A percentile compares a stretch with the other conserved stretches of the same genome.
Evolutionary conservation across 2,329 filamentous ascomycete genomes (phyloP).

Genomic region (Aspergillus neoniger): DNA sequence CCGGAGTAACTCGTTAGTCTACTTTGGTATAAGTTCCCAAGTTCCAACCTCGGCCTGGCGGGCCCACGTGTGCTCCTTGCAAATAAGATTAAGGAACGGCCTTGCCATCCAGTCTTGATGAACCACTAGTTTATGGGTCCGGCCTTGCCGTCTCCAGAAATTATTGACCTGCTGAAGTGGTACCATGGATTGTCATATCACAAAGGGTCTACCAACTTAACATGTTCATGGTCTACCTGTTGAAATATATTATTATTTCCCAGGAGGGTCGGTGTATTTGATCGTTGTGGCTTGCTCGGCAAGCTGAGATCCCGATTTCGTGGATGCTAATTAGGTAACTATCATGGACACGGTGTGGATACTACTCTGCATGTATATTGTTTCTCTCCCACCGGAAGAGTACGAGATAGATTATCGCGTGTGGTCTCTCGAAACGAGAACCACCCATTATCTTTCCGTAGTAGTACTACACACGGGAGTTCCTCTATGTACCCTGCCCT

Average conservation of each 20-base stretch:
- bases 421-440: too few species aligned
- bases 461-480: too few species aligned
- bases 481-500: not conserved
- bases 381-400: not conserved
- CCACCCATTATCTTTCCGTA: too few species aligned
- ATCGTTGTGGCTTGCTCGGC: not conserved
- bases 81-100: slow-evolving; percentile 19
- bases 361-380: too few species aligned
- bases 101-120: slow-evolving; percentile 14
- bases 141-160: slow-evolving; percentile 15
- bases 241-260: not conserved
- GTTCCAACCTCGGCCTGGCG: not conserved
- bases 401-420: not conserved
- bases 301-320: not conserved
- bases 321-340: too few species aligned
- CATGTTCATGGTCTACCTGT: not conserved
- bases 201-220: not conserved
- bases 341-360: too few species aligned
- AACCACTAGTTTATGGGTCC: slow-evolving; percentile 22
- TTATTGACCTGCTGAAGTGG: slow-evolving; percentile 7
- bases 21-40: not conserved
- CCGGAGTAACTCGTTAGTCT: too few species aligned
- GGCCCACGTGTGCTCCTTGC: slow-evolving; percentile 21
- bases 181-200: slow-evolving; percentile 2
- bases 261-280: not conserved